A percentile compares a stretch with the other conserved stretches of the same genome.
phyloP scores from a whole-genome alignment of 2,329 filamentous ascomycete species.

The Rhynchosporium secalis region DNA sequence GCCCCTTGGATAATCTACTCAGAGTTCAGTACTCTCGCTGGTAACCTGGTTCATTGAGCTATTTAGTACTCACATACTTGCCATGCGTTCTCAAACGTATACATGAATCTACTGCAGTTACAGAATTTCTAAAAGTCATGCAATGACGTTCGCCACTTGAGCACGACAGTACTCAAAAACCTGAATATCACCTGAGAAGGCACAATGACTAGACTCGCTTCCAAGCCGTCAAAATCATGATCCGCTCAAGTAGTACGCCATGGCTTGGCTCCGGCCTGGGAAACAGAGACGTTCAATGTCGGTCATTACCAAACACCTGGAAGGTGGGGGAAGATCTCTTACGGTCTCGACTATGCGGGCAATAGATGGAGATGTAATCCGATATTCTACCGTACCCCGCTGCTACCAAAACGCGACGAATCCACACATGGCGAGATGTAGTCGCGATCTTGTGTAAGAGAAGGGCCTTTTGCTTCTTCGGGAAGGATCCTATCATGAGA shows the following conservation, averaged over 20 bases:
- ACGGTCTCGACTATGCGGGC: background rate
- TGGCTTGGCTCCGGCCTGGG: background rate
- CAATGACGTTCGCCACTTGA: no score
- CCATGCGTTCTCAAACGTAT: no score
- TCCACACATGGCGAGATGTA: background rate
- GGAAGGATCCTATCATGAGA: background rate
- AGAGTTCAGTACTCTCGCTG: no score
- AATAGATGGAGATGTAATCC: background rate
- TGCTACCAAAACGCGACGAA: background rate
- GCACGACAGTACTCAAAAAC: no score
- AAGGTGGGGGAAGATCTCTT: background rate
- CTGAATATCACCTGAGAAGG: no score
- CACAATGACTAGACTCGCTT: background rate
- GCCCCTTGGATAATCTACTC: background rate
- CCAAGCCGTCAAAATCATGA: background rate
- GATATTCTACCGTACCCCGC: conserved; percentile 6
- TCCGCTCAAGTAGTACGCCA: background rate
- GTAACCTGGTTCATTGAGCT: no score
- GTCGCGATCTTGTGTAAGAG: background rate
- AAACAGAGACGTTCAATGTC: background rate
- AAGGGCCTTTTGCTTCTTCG: conserved; percentile 8
- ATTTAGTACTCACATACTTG: no score
- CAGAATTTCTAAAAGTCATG: no score
- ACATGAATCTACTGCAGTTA: no score
- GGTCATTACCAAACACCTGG: background rate